These are phyloP conservation scores for Cyberlindnera mississippiensis DNA, from an alignment of 805 yeast genomes.

Conservation along the genomic window DNA sequence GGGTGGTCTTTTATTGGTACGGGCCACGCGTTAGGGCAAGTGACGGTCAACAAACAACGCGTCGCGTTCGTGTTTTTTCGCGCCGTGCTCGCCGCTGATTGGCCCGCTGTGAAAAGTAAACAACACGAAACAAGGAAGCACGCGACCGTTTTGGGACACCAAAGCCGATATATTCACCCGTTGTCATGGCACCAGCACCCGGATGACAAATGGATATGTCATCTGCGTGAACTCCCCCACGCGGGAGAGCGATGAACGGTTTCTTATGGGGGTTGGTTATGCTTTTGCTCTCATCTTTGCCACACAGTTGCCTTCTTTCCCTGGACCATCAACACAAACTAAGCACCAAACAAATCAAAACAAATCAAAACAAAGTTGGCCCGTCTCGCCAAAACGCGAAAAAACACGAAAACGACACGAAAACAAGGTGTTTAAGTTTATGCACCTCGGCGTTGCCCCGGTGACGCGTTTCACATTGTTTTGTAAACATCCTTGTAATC, in stretches of 20 bases:
- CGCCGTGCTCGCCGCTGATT: neutral
- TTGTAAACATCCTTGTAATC: neutral
- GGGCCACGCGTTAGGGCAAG: slow-evolving; percentile 4
- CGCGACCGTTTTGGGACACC: no score
- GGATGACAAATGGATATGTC: no score
- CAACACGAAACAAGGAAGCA: no score
- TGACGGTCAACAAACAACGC: slow-evolving; percentile 7
- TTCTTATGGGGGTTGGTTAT: no score
- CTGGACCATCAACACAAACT: no score
- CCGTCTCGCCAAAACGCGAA: neutral
- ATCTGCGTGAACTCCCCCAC: no score
- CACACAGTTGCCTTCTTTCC: no score
- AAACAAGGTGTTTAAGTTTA: neutral
- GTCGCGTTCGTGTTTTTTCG: neutral
- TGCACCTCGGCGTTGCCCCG: slow-evolving; percentile 1
- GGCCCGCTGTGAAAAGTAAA: neutral
- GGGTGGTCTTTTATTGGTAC: slow-evolving; percentile 2
- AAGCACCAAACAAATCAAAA: neutral
- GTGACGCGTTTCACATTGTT: slow-evolving; percentile 1
- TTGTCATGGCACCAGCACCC: no score
- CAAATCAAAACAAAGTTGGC: neutral
- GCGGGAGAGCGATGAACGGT: no score
- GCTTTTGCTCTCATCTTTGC: no score
- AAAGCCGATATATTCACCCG: no score
- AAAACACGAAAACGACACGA: slow-evolving; percentile 9